Base-by-base conservation (phyloP, 73 alveolate species). In the Tetrahymena borealis region DNA sequence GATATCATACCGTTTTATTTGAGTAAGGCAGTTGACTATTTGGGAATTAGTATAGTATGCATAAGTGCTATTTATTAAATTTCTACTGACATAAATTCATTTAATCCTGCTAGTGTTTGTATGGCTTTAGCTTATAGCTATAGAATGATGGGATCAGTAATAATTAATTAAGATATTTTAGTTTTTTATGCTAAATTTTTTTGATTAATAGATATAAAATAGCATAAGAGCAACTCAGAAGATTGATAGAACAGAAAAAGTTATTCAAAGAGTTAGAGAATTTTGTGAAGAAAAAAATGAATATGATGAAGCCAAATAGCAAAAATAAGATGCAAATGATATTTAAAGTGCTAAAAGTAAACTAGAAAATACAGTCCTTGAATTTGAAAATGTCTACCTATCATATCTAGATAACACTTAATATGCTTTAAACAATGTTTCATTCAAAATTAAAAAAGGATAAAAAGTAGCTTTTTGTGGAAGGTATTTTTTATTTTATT, bases 401-500 rank as follows among this genome's bases (percentile, higher is more conserved):
- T 91, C 94, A 11, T 91, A 91, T 39, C 91, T 42, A 20, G 78
- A 91, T 11, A 91, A 16, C 40, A 91, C n/a, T 40, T 40, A 91
- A 20, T 60, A 60, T 60, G 85, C 85, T 24, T 35, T 91, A 32
- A 91, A 91, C 37, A 33, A 20, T 77, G 40, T 91, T 16, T 77
- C 40, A 2, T 91, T 91, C 33, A 60, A 40, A 78, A 91, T 91
- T 20, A 60, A 91, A 32, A 91, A 91, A 31, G 90, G 90, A 41
- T 90, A 91, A 60, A 91, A 91, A 60, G 90, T 91, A 32, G 94
- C 94, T 8, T 41, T 91, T 8, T 40, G 79, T 18, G 94, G 94
- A 60, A 60, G 85, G 85, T 60, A 60, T 24, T n/a, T 0, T 15
- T 5, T 60, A 2, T 3, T 3, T 10, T 31, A 41, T 3, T 41